A percentile compares a stretch with the other conserved stretches of the same genome.
Evolutionary conservation across 2,329 filamentous ascomycete species (phyloP).

Genomic region (Moelleriella libera): DNA sequence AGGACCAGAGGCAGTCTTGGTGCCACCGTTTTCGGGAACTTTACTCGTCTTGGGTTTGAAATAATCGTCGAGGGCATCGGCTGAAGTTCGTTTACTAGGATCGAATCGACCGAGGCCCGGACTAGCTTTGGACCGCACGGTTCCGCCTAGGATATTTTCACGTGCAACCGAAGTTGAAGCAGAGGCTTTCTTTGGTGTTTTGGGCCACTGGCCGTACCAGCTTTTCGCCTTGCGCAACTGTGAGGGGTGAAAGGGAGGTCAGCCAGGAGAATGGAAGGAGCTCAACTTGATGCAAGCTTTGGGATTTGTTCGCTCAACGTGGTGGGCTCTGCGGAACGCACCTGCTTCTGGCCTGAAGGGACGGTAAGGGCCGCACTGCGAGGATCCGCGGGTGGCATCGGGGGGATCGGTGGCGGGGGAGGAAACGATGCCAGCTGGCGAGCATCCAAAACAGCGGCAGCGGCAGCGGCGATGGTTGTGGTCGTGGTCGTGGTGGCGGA

Average conservation of each 20-base stretch:
- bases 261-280: not conserved
- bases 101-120: conserved; percentile 39
- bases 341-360: conserved; percentile 5
- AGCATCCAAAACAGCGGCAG: not conserved
- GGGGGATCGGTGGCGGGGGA: not conserved
- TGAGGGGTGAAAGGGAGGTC: not conserved
- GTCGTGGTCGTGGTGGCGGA: not conserved
- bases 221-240: conserved; percentile 39
- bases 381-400: not conserved
- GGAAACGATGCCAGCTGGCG: not conserved
- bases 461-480: not conserved
- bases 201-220: conserved; percentile 51
- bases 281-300: too few species aligned
- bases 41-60: conserved; percentile 4
- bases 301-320: too few species aligned
- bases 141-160: conserved; percentile 46
- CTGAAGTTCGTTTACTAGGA: conserved; percentile 17
- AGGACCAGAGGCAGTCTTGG: not conserved
- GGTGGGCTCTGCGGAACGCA: not conserved
- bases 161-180: conserved; percentile 46
- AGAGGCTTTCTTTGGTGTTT: conserved; percentile 40
- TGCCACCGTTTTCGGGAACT: conserved; percentile 11
- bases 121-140: conserved; percentile 27
- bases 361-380: not conserved
- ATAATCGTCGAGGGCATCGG: conserved; percentile 9